A percentile compares a stretch with the other conserved stretches of the same genome.
Conservation (phyloP, 352 stramenopile genomes). For the Thraustochytrium sp. region DNA sequence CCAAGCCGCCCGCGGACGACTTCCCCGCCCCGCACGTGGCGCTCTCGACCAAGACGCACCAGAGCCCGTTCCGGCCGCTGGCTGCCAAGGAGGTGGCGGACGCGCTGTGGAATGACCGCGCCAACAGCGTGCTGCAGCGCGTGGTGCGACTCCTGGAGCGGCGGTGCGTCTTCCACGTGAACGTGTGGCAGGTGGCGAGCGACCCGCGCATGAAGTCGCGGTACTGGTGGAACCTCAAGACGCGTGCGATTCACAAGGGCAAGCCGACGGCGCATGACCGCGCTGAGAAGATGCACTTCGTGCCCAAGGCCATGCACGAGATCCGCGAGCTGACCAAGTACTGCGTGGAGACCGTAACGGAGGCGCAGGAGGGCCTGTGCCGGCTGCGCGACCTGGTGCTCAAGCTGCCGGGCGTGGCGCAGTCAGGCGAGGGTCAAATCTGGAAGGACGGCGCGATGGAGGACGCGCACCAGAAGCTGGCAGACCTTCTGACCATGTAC, state of each 20-base stretch:
- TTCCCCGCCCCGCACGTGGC: background rate
- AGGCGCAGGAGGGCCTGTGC: background rate
- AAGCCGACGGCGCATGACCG: background rate
- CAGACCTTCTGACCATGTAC: conserved; percentile 38
- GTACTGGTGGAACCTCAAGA: conserved; percentile 42
- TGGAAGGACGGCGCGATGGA: conserved; percentile 3
- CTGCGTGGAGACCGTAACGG: background rate
- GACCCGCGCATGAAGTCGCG: background rate
- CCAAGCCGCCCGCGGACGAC: background rate
- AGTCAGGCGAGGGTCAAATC: background rate
- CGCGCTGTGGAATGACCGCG: background rate
- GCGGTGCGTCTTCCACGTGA: background rate
- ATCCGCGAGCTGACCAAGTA: background rate
- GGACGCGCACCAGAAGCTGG: conserved; percentile 35
- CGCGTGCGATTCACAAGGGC: background rate
- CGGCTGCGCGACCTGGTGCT: background rate
- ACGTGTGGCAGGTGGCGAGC: background rate
- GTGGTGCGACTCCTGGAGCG: background rate
- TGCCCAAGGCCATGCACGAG: background rate
- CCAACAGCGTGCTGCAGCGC: conserved; percentile 24
- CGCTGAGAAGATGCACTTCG: background rate
- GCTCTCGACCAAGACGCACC: conserved; percentile 1
- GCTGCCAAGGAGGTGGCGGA: conserved; percentile 4
- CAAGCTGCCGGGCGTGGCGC: background rate
- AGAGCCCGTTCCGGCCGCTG: conserved; percentile 22